These are phyloP conservation scores for Stereocaulon alpinum DNA, from an alignment of 495 filamentous ascomycete species.

Conservation along the genomic window DNA sequence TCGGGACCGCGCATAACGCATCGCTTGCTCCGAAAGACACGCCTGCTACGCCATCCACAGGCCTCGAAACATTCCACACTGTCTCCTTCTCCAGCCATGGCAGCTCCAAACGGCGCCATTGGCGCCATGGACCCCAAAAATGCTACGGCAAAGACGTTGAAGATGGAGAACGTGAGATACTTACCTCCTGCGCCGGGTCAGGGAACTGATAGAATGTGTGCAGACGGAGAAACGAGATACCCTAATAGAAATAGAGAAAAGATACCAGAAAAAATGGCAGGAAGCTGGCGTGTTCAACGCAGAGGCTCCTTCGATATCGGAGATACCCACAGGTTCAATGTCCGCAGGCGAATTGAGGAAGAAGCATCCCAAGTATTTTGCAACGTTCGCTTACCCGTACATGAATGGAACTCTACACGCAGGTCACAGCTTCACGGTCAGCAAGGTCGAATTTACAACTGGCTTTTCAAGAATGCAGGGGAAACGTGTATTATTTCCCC, in stretches of 20 bases:
- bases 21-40: not conserved
- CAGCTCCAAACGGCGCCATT: constrained; percentile 34
- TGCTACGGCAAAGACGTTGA: constrained; percentile 52
- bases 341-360: constrained; percentile 62
- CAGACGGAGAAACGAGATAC: constrained; percentile 90
- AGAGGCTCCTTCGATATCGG: constrained; percentile 65
- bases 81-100: constrained; percentile 30
- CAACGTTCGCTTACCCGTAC: constrained; percentile 89
- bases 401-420: constrained; percentile 94
- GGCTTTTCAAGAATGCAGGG: constrained; percentile 85
- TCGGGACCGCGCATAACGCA: not conserved
- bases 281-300: constrained; percentile 69
- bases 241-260: constrained; percentile 79
- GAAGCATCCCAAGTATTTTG: constrained; percentile 84
- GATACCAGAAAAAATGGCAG: constrained; percentile 82
- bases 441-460: constrained; percentile 82
- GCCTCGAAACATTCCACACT: not conserved
- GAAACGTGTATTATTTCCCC: constrained; percentile 73
- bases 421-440: constrained; percentile 81
- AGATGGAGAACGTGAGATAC: constrained; percentile 56
- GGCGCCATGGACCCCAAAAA: constrained; percentile 43
- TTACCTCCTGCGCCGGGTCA: constrained; percentile 22
- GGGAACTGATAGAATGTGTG: constrained; percentile 18
- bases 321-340: constrained; percentile 62
- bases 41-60: not conserved